Evolutionary conservation across 192 early-diverging fungal species (phyloP), one percentile per base, ranked within the genome.

Genomic region (Gryganskiella cystojenkinii): DNA sequence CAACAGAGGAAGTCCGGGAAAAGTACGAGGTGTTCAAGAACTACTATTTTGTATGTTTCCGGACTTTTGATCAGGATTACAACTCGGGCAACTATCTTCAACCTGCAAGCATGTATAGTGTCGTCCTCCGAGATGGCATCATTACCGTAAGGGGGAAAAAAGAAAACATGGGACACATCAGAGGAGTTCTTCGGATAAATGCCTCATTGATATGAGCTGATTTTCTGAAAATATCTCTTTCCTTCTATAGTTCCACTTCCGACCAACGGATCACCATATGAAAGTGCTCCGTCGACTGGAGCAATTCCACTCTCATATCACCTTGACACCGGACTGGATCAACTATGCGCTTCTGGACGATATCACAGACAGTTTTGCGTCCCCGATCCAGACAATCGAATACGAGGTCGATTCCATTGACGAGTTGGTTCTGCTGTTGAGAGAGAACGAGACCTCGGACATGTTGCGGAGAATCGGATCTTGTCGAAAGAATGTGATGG

Each of bases 281-380:
- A 96, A 96, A 67, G 96, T 98, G 20, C 76, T 94, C 17, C 80
- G 85, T 17, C 87, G 96, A 2, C 93, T 98, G 44, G 89, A 90
- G 11, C 94, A 96, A 45, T 82, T 96, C 56, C 86, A 86, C 17
- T 87, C 91, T 45, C 96, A 97, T 64, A 89, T 95, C 30, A 87
- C 88, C 35, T 88, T 97, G 6, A 95, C 92, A 20, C 92, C 94
- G 0, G 95, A 98, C 80, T 98, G 96, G 96, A 91, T 98, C 50
- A 94, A 93, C 83, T 98, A 98, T 61, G 95, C 95, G 2, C 70
- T 98, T 25, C 90, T 98, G 56, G 96, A 98, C 82, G 95, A 96
- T 58, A 92, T 98, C 54, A 94, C 93, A 11, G 96, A 98, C 72
- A 84, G 86, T 13, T 94, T 98, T 70, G 91, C 92, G 34, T 96